phyloP scores from a whole-genome alignment of 176 grass and related monocot species.

The Hyparrhenia diplandra region DNA sequence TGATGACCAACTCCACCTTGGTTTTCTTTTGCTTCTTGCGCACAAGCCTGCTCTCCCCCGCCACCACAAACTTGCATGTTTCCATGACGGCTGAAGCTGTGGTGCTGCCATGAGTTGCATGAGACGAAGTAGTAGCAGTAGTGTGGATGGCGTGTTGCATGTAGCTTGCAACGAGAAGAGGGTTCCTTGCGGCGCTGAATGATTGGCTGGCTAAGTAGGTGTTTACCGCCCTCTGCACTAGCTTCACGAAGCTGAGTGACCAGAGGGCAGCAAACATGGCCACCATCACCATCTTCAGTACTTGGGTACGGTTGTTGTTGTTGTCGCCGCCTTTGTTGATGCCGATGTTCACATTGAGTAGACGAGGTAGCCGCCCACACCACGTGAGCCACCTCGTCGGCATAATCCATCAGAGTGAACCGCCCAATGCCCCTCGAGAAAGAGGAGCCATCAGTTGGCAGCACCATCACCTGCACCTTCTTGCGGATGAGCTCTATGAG shows the following conservation, averaged over 20 bases:
- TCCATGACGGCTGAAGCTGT: background rate
- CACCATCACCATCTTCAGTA: background rate
- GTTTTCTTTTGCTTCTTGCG: background rate
- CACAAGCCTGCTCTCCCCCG: slow-evolving; percentile 19
- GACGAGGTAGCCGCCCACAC: slow-evolving; percentile 10
- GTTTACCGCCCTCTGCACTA: background rate
- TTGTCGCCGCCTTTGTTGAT: background rate
- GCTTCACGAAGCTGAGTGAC: background rate
- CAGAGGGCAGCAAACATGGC: background rate
- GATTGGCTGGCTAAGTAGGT: background rate
- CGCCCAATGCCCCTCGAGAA: background rate
- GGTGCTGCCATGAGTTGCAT: no score
- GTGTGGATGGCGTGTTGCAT: background rate
- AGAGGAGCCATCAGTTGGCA: no score
- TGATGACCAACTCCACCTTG: background rate
- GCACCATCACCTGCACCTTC: no score
- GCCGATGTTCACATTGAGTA: background rate
- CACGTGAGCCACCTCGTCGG: background rate
- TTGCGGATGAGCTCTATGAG: no score
- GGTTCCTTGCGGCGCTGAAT: background rate
- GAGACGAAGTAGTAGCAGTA: no score
- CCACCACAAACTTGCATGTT: slow-evolving; percentile 12
- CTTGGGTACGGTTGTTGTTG: rapidly evolving
- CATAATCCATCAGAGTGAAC: background rate
- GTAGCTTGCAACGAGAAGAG: background rate